These are phyloP conservation scores for Beauveria caledonica DNA, from an alignment of 2,329 filamentous ascomycete genomes.

Conservation along the genomic window DNA sequence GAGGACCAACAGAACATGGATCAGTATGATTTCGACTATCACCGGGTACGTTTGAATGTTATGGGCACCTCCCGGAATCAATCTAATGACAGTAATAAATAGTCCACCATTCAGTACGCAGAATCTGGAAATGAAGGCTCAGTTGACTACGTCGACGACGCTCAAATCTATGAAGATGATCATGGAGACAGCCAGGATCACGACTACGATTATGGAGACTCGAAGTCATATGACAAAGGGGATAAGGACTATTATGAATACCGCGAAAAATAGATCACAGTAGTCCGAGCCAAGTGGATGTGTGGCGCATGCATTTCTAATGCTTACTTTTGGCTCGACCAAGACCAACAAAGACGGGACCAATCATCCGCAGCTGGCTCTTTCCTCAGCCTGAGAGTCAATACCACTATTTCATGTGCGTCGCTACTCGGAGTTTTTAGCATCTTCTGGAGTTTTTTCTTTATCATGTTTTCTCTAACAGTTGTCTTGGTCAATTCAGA, in stretches of 20 bases:
- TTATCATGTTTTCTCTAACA: not conserved
- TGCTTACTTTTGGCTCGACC: not conserved
- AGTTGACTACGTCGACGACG: slow-evolving; percentile 43
- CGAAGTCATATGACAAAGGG: slow-evolving; percentile 30
- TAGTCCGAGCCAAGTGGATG: not conserved
- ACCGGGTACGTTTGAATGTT: slow-evolving; percentile 33
- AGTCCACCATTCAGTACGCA: slow-evolving; percentile 40
- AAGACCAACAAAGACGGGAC: not conserved
- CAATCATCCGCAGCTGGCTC: not conserved
- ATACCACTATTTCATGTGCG: not conserved
- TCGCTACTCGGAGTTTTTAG: not conserved
- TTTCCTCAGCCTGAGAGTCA: not conserved
- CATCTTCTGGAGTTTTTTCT: slow-evolving; percentile 4
- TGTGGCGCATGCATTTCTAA: not conserved
- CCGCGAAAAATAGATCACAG: slow-evolving; percentile 15
- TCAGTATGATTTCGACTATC: slow-evolving; percentile 46
- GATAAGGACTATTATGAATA: slow-evolving; percentile 35
- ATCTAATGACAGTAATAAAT: slow-evolving; percentile 7
- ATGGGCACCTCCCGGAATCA: not conserved
- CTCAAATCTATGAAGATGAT: slow-evolving; percentile 46
- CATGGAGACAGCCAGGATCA: slow-evolving; percentile 32
- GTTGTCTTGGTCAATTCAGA: not conserved
- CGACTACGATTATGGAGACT: slow-evolving; percentile 30
- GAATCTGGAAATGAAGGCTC: slow-evolving; percentile 35
- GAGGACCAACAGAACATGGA: slow-evolving; percentile 41